Evolutionary conservation across 768 basidiomycete species (phyloP).

Genomic region (Tricholoma hemisulphureum): DNA sequence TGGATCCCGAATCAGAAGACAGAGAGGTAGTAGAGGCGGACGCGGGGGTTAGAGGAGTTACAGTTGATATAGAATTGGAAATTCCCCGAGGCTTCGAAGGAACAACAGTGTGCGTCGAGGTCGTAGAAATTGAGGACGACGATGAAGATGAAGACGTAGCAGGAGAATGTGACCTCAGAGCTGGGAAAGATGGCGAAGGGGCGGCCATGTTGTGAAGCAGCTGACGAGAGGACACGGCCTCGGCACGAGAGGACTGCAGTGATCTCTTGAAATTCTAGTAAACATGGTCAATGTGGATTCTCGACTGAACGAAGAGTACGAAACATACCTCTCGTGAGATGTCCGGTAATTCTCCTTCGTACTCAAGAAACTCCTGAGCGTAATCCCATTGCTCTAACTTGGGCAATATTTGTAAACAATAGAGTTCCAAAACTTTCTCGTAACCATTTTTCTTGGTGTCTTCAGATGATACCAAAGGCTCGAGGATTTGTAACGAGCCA

Average conservation of each 20-base stretch:
- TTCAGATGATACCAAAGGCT: conserved; percentile 7
- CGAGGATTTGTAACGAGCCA: conserved; percentile 24
- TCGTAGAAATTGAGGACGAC: conserved; percentile 67
- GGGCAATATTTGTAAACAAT: conserved; percentile 71
- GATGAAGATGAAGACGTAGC: conserved; percentile 61
- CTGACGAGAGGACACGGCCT: conserved; percentile 35
- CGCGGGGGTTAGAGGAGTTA: conserved; percentile 26
- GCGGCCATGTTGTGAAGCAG: conserved; percentile 21
- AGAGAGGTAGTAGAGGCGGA: conserved; percentile 37
- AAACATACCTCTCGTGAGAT: conserved; percentile 53
- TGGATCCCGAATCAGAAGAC: conserved; percentile 40
- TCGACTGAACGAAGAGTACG: not conserved
- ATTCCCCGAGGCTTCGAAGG: conserved; percentile 38
- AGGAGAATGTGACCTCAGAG: conserved; percentile 45
- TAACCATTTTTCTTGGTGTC: conserved; percentile 53
- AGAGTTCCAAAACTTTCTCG: conserved; percentile 72
- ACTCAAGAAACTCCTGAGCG: conserved; percentile 70
- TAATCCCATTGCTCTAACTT: conserved; percentile 79
- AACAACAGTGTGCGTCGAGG: conserved; percentile 70
- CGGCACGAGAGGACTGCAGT: conserved; percentile 40
- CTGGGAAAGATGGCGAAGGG: conserved; percentile 25
- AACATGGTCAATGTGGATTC: conserved; percentile 6
- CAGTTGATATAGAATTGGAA: conserved; percentile 21
- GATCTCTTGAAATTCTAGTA: conserved; percentile 39
- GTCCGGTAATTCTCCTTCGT: conserved; percentile 62